These are phyloP conservation scores for Ogataea zsoltii DNA, from an alignment of 805 yeast species.

Conservation along the genomic window DNA sequence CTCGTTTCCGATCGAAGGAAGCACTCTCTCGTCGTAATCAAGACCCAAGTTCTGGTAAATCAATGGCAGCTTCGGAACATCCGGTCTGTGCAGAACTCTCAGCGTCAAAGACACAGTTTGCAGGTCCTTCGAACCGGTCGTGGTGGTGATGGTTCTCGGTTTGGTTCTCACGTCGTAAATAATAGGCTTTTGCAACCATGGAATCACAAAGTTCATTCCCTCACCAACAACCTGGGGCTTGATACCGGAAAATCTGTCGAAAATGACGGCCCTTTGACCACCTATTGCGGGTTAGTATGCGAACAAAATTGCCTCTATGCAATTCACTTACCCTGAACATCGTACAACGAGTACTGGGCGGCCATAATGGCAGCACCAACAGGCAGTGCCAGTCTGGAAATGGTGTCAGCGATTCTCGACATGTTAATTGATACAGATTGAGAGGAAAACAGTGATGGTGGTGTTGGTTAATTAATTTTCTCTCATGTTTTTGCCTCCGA, in stretches of 20 bases:
- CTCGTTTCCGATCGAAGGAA: slow-evolving; percentile 96
- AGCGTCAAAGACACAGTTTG: slow-evolving; percentile 93
- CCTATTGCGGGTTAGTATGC: slow-evolving; percentile 33
- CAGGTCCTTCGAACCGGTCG: slow-evolving; percentile 95
- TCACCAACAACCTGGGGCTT: slow-evolving; percentile 88
- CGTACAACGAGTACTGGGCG: slow-evolving; percentile 84
- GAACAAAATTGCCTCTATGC: not conserved
- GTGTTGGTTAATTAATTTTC: not conserved
- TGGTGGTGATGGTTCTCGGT: slow-evolving; percentile 90
- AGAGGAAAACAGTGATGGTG: not conserved
- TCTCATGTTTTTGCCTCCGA: not conserved
- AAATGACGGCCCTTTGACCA: slow-evolving; percentile 93
- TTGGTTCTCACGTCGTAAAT: slow-evolving; percentile 92
- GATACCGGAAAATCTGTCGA: slow-evolving; percentile 89
- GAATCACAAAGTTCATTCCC: slow-evolving; percentile 93
- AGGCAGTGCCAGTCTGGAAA: slow-evolving; percentile 63
- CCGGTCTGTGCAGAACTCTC: slow-evolving; percentile 93
- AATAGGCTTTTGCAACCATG: slow-evolving; percentile 94
- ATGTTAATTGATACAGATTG: slow-evolving; percentile 21
- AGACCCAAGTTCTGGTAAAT: slow-evolving; percentile 90
- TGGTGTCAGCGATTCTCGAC: slow-evolving; percentile 42
- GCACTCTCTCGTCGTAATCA: slow-evolving; percentile 95
- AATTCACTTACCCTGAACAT: slow-evolving; percentile 63
- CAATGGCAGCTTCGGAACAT: slow-evolving; percentile 73
- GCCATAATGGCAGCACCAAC: slow-evolving; percentile 68